Evolutionary conservation across 2,329 filamentous ascomycete genomes (phyloP).

Genomic region (Incumbomyces lentus): DNA sequence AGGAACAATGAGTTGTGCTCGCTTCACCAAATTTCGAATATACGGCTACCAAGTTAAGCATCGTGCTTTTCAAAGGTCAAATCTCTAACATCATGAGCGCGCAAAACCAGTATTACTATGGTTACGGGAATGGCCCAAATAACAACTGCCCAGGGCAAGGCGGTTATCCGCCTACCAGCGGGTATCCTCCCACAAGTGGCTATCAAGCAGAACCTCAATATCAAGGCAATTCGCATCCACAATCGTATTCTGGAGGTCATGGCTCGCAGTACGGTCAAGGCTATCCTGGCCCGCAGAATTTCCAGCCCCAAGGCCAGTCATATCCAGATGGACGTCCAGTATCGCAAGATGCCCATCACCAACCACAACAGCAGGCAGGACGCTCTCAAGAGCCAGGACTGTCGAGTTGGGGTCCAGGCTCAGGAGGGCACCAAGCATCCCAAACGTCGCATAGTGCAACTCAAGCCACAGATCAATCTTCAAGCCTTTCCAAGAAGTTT

Average conservation of each 20-base stretch:
- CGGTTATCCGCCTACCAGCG: background rate
- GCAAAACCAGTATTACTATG: background rate
- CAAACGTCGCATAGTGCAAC: no score
- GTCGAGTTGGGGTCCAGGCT: background rate
- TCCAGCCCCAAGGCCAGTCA: background rate
- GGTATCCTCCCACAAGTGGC: background rate
- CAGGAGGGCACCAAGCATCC: background rate
- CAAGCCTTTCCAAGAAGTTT: background rate
- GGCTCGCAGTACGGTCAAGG: background rate
- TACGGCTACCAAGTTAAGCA: no score
- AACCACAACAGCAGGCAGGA: background rate
- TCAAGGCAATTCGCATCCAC: no score
- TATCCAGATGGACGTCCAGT: background rate
- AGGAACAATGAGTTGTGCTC: no score
- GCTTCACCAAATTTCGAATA: no score
- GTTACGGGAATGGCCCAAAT: background rate
- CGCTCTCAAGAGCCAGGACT: background rate
- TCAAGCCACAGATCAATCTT: background rate
- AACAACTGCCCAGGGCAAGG: background rate
- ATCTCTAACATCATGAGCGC: background rate
- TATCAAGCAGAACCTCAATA: no score
- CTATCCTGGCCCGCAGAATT: background rate
- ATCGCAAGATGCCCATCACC: background rate
- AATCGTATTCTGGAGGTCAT: no score
- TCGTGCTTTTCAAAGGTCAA: no score